Conservation (phyloP, 352 stramenopile genomes). For the Aphanomyces stellatus region DNA sequence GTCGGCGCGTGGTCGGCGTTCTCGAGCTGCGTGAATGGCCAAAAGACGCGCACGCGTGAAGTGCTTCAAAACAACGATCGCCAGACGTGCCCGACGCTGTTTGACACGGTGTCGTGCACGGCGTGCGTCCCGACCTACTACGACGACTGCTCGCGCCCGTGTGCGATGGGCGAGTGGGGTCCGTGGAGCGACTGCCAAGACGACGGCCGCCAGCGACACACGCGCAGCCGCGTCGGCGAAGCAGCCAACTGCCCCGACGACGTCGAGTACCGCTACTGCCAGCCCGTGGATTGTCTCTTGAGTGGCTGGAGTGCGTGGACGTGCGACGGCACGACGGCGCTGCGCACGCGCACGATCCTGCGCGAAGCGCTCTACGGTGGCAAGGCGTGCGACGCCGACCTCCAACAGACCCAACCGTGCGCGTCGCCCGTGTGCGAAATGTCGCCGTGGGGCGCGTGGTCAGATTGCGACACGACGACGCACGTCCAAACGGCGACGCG, state of each 20-base stretch:
- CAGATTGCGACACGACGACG: conserved; percentile 30
- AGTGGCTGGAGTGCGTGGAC: conserved; percentile 34
- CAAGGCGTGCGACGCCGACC: conserved; percentile 16
- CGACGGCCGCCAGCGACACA: conserved; percentile 29
- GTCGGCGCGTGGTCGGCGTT: conserved; percentile 51
- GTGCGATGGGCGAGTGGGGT: conserved; percentile 37
- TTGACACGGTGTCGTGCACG: conserved; percentile 30
- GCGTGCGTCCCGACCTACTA: neutral
- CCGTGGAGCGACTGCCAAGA: conserved; percentile 26
- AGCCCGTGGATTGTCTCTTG: conserved; percentile 42
- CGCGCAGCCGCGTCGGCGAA: conserved; percentile 30
- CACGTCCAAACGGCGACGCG: conserved; percentile 30
- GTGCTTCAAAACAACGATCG: conserved; percentile 25
- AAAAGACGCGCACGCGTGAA: conserved; percentile 31
- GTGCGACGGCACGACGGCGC: conserved; percentile 34
- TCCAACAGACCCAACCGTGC: conserved; percentile 14
- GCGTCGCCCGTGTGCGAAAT: conserved; percentile 8
- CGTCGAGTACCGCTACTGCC: conserved; percentile 30
- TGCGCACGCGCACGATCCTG: conserved; percentile 25
- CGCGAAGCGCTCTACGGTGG: conserved; percentile 6
- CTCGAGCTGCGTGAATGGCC: conserved; percentile 29
- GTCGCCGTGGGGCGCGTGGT: conserved; percentile 38
- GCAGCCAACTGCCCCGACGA: conserved; percentile 27
- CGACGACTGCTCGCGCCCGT: conserved; percentile 17
- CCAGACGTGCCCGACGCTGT: conserved; percentile 36